Base-by-base conservation (phyloP, 495 filamentous ascomycete genomes). In the Penicillium lividum region DNA sequence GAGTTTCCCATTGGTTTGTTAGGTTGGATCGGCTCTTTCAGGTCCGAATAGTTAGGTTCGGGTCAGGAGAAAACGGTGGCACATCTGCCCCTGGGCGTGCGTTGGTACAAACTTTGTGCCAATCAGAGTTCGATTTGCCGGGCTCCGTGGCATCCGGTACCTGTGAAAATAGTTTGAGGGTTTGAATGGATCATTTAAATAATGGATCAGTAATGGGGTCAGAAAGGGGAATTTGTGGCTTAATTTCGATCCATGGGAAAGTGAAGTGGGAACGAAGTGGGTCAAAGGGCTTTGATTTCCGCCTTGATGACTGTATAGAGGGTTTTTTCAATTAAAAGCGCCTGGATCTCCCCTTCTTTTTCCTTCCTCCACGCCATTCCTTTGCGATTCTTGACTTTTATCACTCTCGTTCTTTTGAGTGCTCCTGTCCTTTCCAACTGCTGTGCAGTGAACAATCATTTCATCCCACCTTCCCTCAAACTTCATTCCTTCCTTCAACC, bases 361-460 rank as follows among this genome's bases (percentile, higher is more conserved):
- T 28, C 54, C 46, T 31, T 31, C 31, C n/a, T 59, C 38, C 34
- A 31, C 53, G 18, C 43, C 40, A 45, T 36, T 60, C 51, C 49
- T 45, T 42, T 38, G 51, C 56, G 51, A 59, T 55, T 51, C 49
- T 63, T 58, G 1, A 2, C 58, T 50, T 67, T 57, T 56, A 58
- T 53, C 60, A 64, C 62, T 67, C 60, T 51, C 61, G 45, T 57
- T 64, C 65, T 60, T 65, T 66, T 66, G 66, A 71, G 69, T 67
- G 57, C 57, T 65, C 61, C 66, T 46, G 55, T 66, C 58, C 33
- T 60, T 64, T 55, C 43, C 47, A 40, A 54, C 56, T 22, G 22
- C 22, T 22, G 22, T 22, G 22, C 22, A 22, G 22, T 22, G 22
- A 22, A 22, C 22, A 22, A 22, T 22, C 22, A 22, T 22, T 22